phyloP scores from a whole-genome alignment of 768 basidiomycete species.

The Coprinellus aureogranulatus region DNA sequence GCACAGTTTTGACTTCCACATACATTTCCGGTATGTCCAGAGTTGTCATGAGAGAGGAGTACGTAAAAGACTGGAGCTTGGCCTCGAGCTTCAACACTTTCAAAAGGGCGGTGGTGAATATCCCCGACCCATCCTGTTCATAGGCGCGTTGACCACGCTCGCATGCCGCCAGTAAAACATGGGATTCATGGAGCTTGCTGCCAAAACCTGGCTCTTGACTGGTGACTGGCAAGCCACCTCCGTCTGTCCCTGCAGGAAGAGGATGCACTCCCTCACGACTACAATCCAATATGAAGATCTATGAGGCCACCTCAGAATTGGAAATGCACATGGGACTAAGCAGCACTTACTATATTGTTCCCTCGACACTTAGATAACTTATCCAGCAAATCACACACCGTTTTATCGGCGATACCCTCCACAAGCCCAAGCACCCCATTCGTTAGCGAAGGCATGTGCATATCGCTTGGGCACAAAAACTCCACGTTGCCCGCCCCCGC shows the following conservation, averaged over 20 bases:
- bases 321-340: too few relatives aligned
- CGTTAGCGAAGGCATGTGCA: constrained; percentile 9
- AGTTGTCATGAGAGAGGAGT: constrained; percentile 30
- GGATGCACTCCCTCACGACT: constrained; percentile 17
- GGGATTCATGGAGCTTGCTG: constrained; percentile 30
- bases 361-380: constrained; percentile 37
- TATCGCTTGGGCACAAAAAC: constrained; percentile 34
- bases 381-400: constrained; percentile 35
- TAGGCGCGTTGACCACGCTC: constrained; percentile 31
- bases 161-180: constrained; percentile 45
- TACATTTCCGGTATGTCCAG: constrained; percentile 29
- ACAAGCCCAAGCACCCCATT: constrained; percentile 14
- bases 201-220: constrained; percentile 19
- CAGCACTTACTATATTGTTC: constrained; percentile 40
- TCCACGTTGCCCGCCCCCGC: constrained; percentile 30
- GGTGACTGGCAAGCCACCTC: constrained; percentile 18
- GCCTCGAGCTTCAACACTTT: constrained; percentile 18
- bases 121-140: constrained; percentile 25
- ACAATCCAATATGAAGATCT: constrained; percentile 49
- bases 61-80: constrained; percentile 26
- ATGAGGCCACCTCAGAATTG: neutral
- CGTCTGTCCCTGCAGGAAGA: too few relatives aligned
- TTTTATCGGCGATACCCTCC: constrained; percentile 42
- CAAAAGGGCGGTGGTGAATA: constrained; percentile 32
- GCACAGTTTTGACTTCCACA: neutral